Evolutionary conservation across 2,329 filamentous ascomycete species (phyloP).

Genomic region (Fusarium mundagurra): DNA sequence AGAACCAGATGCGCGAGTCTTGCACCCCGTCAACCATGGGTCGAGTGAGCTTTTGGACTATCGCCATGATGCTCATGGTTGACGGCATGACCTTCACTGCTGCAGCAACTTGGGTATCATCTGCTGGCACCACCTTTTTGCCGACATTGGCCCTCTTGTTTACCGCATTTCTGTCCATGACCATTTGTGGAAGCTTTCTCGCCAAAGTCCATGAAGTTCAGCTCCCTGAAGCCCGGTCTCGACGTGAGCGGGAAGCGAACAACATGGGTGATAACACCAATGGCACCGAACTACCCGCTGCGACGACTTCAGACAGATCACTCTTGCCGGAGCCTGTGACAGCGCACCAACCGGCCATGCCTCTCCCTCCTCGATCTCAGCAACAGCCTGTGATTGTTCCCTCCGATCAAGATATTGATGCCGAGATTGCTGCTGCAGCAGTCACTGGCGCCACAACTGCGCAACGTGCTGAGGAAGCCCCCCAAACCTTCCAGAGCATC

Average conservation of each 20-base stretch:
- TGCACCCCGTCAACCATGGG: slow-evolving; percentile 74
- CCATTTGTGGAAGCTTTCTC: slow-evolving; percentile 66
- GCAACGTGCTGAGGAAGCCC: slow-evolving; percentile 43
- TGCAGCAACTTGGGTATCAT: slow-evolving; percentile 66
- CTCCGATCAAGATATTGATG: slow-evolving; percentile 71
- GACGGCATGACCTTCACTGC: slow-evolving; percentile 68
- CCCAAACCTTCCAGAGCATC: slow-evolving; percentile 63
- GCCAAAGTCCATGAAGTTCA: slow-evolving; percentile 70
- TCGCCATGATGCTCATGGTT: slow-evolving; percentile 69
- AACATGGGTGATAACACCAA: slow-evolving; percentile 29
- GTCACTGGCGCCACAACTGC: slow-evolving; percentile 43
- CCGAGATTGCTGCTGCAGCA: slow-evolving; percentile 62
- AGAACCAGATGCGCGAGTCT: slow-evolving; percentile 72
- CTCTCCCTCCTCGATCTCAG: slow-evolving; percentile 27
- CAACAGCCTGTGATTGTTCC: slow-evolving; percentile 66
- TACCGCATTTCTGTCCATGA: slow-evolving; percentile 64
- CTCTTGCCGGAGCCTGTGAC: slow-evolving; percentile 56
- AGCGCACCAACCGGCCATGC: slow-evolving; percentile 39
- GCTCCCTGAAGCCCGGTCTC: slow-evolving; percentile 62
- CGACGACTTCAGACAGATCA: slow-evolving; percentile 41
- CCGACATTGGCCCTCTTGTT: slow-evolving; percentile 65
- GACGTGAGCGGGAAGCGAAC: slow-evolving; percentile 50
- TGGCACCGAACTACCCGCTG: slow-evolving; percentile 31
- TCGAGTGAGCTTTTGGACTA: slow-evolving; percentile 71
- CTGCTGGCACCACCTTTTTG: slow-evolving; percentile 65